These are phyloP conservation scores for Antitrichia curtipendula DNA, from an alignment of 225 moss, liverwort and hornwort genomes.

Conservation along the genomic window DNA sequence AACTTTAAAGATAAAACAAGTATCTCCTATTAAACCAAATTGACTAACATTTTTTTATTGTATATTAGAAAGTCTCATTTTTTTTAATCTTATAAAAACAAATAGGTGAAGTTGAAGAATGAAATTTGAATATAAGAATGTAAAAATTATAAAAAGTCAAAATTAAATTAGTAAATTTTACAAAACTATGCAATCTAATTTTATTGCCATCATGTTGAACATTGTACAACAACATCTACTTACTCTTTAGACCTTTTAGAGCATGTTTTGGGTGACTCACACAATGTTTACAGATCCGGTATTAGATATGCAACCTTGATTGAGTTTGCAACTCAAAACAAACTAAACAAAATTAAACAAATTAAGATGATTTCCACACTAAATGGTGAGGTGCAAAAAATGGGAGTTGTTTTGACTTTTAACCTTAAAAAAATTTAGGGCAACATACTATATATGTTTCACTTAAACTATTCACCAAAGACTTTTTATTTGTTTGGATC, in stretches of 20 bases:
- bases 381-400: no score
- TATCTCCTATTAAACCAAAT: not conserved
- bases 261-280: not conserved
- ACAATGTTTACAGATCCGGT: not conserved
- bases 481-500: no score
- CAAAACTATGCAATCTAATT: accelerated
- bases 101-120: not conserved
- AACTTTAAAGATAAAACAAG: not conserved
- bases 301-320: not conserved
- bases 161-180: not conserved
- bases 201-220: not conserved
- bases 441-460: not conserved
- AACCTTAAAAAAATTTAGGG: not conserved
- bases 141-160: no score
- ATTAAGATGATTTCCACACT: accelerated
- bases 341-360: not conserved
- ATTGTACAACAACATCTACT: not conserved
- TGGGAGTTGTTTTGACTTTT: not conserved
- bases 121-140: not conserved
- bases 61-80: accelerated
- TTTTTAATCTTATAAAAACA: no score
- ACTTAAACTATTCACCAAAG: not conserved
- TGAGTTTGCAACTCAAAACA: not conserved
- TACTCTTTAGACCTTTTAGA: not conserved
- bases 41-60: accelerated